Conservation (phyloP, 139 green algal genomes). For the Axilococcus clingmanii region DNA sequence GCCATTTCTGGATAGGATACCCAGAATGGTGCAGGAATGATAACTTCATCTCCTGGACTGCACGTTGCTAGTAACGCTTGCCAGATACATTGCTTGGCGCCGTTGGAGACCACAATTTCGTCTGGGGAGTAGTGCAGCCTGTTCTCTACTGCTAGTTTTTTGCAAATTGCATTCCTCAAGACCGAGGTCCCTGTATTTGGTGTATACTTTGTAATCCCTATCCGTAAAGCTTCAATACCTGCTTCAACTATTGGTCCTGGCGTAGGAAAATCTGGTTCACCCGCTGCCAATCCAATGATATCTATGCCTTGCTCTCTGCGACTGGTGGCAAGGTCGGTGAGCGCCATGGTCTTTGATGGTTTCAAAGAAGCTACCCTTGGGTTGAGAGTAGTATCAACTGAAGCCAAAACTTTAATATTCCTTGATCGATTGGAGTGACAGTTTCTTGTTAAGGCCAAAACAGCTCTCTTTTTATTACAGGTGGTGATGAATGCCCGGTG, state of each 20-base stretch:
- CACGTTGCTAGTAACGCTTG: constrained; percentile 67
- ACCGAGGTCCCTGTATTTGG: constrained; percentile 77
- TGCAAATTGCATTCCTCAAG: constrained; percentile 70
- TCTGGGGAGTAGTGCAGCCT: constrained; percentile 64
- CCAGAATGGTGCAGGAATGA: constrained; percentile 96
- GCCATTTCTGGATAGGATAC: constrained; percentile 97
- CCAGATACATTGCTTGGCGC: constrained; percentile 92
- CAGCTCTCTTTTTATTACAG: too few species aligned
- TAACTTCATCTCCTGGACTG: constrained; percentile 62
- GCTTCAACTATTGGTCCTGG: constrained; percentile 66
- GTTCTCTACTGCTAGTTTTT: constrained; percentile 88
- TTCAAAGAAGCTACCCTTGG: constrained; percentile 60
- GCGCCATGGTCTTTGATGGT: constrained; percentile 85
- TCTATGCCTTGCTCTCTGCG: constrained; percentile 70
- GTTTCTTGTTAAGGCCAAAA: too few species aligned
- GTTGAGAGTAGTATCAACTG: constrained; percentile 64
- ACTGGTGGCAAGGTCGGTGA: constrained; percentile 77
- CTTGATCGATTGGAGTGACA: too few species aligned
- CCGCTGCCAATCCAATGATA: constrained; percentile 84
- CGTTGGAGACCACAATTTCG: constrained; percentile 89
- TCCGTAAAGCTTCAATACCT: constrained; percentile 63
- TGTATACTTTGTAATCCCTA: constrained; percentile 86
- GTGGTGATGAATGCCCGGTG: too few species aligned
- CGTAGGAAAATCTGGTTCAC: constrained; percentile 96
- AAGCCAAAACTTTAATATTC: neutral